A percentile compares a stretch with the other conserved stretches of the same genome.
These are phyloP conservation scores for Hanseniaspora clermontiae DNA, from an alignment of 805 yeast species.

Conservation along the genomic window DNA sequence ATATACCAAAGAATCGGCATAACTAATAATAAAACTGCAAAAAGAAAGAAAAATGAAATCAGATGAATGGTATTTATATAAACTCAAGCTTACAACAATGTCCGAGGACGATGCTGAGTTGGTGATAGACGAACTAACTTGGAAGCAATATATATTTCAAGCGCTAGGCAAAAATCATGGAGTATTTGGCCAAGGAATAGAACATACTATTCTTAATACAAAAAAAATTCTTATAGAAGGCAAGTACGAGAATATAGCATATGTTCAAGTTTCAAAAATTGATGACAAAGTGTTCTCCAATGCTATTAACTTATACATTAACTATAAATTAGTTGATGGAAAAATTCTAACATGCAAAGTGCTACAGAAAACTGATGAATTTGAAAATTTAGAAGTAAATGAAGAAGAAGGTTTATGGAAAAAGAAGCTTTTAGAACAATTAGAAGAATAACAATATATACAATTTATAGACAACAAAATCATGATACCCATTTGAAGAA, in stretches of 20 bases:
- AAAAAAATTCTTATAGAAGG: slow-evolving; percentile 14
- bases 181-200: slow-evolving; percentile 31
- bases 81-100: slow-evolving; percentile 18
- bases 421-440: slow-evolving; percentile 13
- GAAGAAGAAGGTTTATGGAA: slow-evolving; percentile 24
- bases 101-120: slow-evolving; percentile 17
- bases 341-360: slow-evolving; percentile 20
- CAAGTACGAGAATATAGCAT: slow-evolving; percentile 15
- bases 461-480: background rate
- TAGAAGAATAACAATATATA: background rate
- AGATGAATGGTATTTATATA: slow-evolving; percentile 8
- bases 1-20: too few relatives aligned
- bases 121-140: slow-evolving; percentile 28
- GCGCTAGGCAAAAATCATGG: slow-evolving; percentile 32
- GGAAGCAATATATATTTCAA: slow-evolving; percentile 29
- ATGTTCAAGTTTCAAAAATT: slow-evolving; percentile 22
- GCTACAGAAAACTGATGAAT: slow-evolving; percentile 18
- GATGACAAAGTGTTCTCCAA: slow-evolving; percentile 25
- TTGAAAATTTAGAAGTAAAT: slow-evolving; percentile 21
- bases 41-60: background rate
- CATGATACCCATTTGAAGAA: slow-evolving; percentile 39
- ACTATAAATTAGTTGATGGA: slow-evolving; percentile 24
- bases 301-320: slow-evolving; percentile 26
- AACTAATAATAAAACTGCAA: too few relatives aligned
- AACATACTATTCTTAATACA: slow-evolving; percentile 24